phyloP scores from a whole-genome alignment of 2,329 filamentous ascomycete species.

The Dothistroma septosporum region DNA sequence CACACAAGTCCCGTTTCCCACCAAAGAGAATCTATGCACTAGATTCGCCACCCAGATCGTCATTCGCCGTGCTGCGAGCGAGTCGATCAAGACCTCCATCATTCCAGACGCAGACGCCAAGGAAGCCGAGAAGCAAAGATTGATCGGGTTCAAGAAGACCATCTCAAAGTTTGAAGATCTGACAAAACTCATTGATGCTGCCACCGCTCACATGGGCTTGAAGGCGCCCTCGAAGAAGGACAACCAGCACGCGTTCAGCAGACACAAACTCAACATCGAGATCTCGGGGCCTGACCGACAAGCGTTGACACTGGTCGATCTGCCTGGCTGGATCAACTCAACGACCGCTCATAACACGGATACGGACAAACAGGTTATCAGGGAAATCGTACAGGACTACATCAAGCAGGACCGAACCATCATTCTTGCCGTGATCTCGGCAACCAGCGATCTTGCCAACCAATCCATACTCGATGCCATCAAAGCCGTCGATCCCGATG shows the following conservation, averaged over 20 bases:
- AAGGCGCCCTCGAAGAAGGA: constrained; percentile 7
- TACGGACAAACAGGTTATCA: constrained; percentile 34
- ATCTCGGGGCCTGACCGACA: constrained; percentile 44
- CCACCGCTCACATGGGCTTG: constrained; percentile 52
- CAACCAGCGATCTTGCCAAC: constrained; percentile 49
- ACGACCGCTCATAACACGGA: constrained; percentile 32
- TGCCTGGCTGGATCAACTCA: constrained; percentile 40
- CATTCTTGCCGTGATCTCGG: constrained; percentile 39
- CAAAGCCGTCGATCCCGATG: constrained; percentile 44
- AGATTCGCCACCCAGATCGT: constrained; percentile 59
- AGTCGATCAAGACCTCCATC: constrained; percentile 25
- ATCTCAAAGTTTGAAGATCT: constrained; percentile 42
- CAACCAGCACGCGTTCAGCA: constrained; percentile 37
- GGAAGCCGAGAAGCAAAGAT: constrained; percentile 28
- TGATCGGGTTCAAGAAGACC: constrained; percentile 27
- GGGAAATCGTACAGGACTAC: constrained; percentile 47
- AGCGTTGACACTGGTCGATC: constrained; percentile 33
- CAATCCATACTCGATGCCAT: constrained; percentile 55
- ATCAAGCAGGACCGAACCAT: constrained; percentile 53
- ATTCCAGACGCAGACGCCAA: constrained; percentile 29
- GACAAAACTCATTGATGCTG: constrained; percentile 49
- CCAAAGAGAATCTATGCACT: constrained; percentile 55
- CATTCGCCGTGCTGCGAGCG: constrained; percentile 40
- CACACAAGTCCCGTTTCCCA: constrained; percentile 56
- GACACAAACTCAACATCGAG: constrained; percentile 47